Percentiles rank a stretch among this genome's conserved stretches.
Conservation (phyloP, 352 stramenopile genomes). For the Globisporangium cederbergense region DNA sequence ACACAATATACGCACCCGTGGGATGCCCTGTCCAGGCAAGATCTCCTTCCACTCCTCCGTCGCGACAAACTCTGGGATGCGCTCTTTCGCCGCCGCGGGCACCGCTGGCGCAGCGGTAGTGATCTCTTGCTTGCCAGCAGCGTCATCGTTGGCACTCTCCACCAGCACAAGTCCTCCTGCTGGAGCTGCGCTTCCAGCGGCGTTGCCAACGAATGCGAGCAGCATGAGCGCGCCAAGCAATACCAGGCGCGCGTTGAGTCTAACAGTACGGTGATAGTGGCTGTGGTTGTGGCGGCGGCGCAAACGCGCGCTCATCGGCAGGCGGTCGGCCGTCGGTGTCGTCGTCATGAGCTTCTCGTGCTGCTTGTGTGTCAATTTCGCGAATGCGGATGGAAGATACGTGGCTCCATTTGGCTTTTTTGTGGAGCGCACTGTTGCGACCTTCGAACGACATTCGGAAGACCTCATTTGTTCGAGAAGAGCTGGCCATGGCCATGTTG, state of each 20-base stretch:
- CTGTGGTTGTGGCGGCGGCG: neutral
- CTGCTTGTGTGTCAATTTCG: constrained; percentile 10
- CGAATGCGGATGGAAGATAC: constrained; percentile 9
- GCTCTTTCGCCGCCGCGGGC: constrained; percentile 1
- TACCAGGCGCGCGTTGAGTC: neutral
- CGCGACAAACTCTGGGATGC: constrained; percentile 54
- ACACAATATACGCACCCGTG: constrained; percentile 31
- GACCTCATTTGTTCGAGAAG: neutral
- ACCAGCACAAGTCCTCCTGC: constrained; percentile 11
- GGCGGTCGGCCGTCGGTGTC: neutral
- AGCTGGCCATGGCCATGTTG: neutral
- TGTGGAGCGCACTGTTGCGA: neutral
- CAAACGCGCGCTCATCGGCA: constrained; percentile 8
- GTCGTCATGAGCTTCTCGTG: neutral
- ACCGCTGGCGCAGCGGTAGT: neutral
- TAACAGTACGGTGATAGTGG: neutral
- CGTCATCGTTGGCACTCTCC: constrained; percentile 7
- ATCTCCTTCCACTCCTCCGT: constrained; percentile 62
- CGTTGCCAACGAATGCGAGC: constrained; percentile 6
- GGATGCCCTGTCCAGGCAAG: constrained; percentile 51
- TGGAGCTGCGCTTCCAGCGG: neutral
- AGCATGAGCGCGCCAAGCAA: constrained; percentile 5
- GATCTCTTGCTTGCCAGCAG: constrained; percentile 8
- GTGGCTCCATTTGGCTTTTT: neutral
- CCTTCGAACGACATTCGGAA: constrained; percentile 7